Base-by-base conservation (phyloP, 805 yeast species). In the Maudiozyma barnettii region DNA sequence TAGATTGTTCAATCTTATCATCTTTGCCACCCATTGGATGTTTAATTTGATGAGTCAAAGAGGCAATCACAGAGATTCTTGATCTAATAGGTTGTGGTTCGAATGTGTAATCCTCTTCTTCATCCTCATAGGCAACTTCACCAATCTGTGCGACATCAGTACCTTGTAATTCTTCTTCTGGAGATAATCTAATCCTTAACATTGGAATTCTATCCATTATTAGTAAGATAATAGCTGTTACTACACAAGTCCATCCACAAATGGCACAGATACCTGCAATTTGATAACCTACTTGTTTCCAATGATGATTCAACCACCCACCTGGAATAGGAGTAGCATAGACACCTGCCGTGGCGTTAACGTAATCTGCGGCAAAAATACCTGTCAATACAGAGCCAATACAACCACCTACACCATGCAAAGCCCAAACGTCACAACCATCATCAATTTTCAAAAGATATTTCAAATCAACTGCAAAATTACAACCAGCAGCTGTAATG, bases 361-460 rank as follows among this genome's bases (percentile, higher is more conserved):
- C 81, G 68, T 90, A 88, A 69, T 85, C 86, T 44, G 95, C 87
- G 23, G 98, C 95, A 65, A 91, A 91, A 53, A 91, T 73, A 63
- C 96, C 98, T 21, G 97, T 91, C 66, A 89, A 65, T 20, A 84
- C 70, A 23, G 87, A 79, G 45, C 98, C 98, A 53, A 77, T 71
- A 58, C 83, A 77, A 46, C 96, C 97, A 66, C 97, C 98, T 52
- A 90, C 82, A 58, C 96, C 96, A 68, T 91, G 97, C 46, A 90
- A 71, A 31, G 96, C 86, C 70, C 85, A 91, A 43, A 89, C 95
- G 66, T 90, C 97, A 74, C 90, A 75, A 71, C 96, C 96, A 65
- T 91, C 98, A 66, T 91, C 98, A 54, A 91, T 84, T 48, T 75
- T 76, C 52, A 91, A 63, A 49, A 78, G 46, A 55, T 73, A 69